These are phyloP conservation scores for Hypoxylon fragiforme DNA, from an alignment of 495 filamentous ascomycete species.

Conservation along the genomic window DNA sequence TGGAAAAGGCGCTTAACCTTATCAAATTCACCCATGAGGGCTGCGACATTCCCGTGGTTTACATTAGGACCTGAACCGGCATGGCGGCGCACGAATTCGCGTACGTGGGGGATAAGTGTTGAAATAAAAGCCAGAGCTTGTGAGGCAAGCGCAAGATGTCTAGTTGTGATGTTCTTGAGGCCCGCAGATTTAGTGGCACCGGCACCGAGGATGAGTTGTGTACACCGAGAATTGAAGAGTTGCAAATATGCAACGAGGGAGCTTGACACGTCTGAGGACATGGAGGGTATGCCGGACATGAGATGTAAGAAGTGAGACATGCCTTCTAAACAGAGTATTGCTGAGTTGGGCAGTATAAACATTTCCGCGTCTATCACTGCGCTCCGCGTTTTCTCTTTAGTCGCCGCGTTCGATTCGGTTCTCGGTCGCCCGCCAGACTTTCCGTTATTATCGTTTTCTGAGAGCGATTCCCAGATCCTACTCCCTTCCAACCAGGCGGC, in stretches of 20 bases:
- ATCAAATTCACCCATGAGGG: slow-evolving; percentile 84
- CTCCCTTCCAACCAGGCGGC: slow-evolving; percentile 70
- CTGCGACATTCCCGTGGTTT: slow-evolving; percentile 48
- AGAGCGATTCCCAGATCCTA: slow-evolving; percentile 68
- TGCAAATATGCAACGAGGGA: slow-evolving; percentile 68
- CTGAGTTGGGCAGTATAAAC: slow-evolving; percentile 84
- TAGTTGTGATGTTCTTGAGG: slow-evolving; percentile 93
- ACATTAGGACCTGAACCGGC: slow-evolving; percentile 58
- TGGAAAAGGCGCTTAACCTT: slow-evolving; percentile 86
- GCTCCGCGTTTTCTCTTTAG: slow-evolving; percentile 68
- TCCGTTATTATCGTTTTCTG: slow-evolving; percentile 41
- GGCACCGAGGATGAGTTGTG: slow-evolving; percentile 91
- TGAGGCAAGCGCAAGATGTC: slow-evolving; percentile 89
- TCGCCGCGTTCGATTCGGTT: slow-evolving; percentile 53
- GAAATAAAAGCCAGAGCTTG: slow-evolving; percentile 89
- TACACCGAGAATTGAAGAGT: slow-evolving; percentile 91
- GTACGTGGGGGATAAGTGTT: slow-evolving; percentile 82
- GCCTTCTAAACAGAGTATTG: slow-evolving; percentile 74
- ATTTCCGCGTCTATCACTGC: slow-evolving; percentile 83
- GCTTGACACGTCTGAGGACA: slow-evolving; percentile 79
- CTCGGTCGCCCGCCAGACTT: slow-evolving; percentile 36
- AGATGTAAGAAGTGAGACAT: slow-evolving; percentile 82
- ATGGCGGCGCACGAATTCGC: slow-evolving; percentile 87
- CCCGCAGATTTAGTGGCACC: slow-evolving; percentile 90
- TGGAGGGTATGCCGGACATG: slow-evolving; percentile 79